Conservation (phyloP, 225 moss, liverwort and hornwort species). For the Pseudoscleropodium purum region DNA sequence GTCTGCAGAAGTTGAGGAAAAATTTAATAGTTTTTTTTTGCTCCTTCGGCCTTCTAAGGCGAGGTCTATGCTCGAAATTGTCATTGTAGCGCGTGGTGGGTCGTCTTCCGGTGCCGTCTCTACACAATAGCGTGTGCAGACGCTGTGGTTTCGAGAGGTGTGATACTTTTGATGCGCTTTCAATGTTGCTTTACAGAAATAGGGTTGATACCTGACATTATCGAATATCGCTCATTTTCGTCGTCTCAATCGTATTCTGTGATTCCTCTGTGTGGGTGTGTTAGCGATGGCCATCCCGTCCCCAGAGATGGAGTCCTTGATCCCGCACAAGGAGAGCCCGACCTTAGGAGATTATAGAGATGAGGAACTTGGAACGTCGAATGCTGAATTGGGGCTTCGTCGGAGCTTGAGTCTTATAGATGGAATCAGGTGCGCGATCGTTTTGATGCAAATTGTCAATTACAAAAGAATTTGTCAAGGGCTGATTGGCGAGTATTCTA, state of each 20-base stretch:
- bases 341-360: not conserved
- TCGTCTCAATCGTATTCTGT: not conserved
- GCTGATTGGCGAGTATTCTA: not conserved
- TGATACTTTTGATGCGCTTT: not conserved
- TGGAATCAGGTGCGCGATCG: slow-evolving; percentile 32
- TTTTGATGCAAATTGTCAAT: not conserved
- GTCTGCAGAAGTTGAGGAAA: not conserved
- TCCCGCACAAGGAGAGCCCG: not conserved
- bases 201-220: not conserved
- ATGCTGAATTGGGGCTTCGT: slow-evolving; percentile 21
- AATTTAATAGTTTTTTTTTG: no score
- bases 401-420: slow-evolving; percentile 44
- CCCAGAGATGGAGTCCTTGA: slow-evolving; percentile 8
- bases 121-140: not conserved
- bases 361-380: slow-evolving; percentile 8
- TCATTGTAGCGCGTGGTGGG: not conserved
- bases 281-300: slow-evolving; percentile 17
- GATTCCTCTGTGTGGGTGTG: not conserved
- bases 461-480: not conserved
- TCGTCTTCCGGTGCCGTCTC: not conserved
- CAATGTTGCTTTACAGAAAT: not conserved
- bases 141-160: not conserved
- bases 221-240: not conserved
- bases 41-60: not conserved
- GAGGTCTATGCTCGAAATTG: not conserved